phyloP scores from a whole-genome alignment of 306 rosid genomes.

The Quercus parvula region DNA sequence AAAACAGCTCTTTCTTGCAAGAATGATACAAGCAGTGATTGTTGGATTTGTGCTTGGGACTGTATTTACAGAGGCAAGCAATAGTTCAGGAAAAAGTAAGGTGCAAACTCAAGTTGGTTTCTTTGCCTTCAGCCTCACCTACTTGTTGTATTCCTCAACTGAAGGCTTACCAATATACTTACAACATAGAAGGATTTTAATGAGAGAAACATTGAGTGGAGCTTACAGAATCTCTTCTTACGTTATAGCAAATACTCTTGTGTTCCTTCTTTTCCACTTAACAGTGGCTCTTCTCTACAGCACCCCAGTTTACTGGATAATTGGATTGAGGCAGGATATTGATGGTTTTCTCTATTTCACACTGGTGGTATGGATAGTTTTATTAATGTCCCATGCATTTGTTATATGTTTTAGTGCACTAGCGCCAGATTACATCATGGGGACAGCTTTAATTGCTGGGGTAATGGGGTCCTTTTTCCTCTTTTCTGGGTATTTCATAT shows the following conservation, averaged over 20 bases:
- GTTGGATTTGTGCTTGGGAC: conserved; percentile 66
- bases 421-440: conserved; percentile 34
- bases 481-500: conserved; percentile 48
- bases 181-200: conserved; percentile 61
- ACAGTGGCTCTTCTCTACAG: conserved; percentile 54
- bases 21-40: conserved; percentile 61
- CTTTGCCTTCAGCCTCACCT: conserved; percentile 70
- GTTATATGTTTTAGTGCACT: conserved; percentile 36
- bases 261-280: conserved; percentile 62
- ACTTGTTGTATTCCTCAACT: conserved; percentile 69
- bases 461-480: conserved; percentile 41
- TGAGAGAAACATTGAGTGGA: conserved; percentile 80
- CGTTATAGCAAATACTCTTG: conserved; percentile 59
- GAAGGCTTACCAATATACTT: conserved; percentile 78
- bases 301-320: conserved; percentile 74
- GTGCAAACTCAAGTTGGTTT: conserved; percentile 61
- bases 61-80: conserved; percentile 49
- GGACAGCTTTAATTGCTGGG: conserved; percentile 28
- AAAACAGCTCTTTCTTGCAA: conserved; percentile 45
- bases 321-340: conserved; percentile 55
- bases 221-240: conserved; percentile 74
- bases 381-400: conserved; percentile 48
- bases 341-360: conserved; percentile 68
- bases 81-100: conserved; percentile 23
- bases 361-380: conserved; percentile 68